Percentiles rank a stretch among this genome's conserved stretches.
Conservation (phyloP, 805 yeast genomes). For the Yarrowia porcina region DNA sequence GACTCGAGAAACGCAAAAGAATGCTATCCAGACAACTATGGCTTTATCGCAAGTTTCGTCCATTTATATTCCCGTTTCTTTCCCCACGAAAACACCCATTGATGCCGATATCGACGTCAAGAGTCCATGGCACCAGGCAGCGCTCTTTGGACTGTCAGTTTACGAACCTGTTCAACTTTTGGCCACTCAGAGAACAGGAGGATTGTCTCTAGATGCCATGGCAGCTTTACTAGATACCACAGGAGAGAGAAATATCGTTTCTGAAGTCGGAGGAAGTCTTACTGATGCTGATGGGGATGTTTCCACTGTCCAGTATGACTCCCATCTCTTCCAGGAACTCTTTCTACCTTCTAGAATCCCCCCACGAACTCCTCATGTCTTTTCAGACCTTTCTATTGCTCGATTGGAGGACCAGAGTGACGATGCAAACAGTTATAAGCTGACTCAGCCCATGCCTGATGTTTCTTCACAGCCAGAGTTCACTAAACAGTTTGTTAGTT, state of each 20-base stretch:
- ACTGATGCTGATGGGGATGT: neutral
- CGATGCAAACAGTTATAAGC: neutral
- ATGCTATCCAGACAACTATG: constrained; percentile 48
- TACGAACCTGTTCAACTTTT: constrained; percentile 48
- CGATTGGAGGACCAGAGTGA: constrained; percentile 21
- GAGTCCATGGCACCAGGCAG: constrained; percentile 47
- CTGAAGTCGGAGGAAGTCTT: neutral
- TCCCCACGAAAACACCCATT: constrained; percentile 30
- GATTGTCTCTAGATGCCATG: constrained; percentile 1
- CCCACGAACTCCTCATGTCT: constrained; percentile 29
- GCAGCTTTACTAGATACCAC: constrained; percentile 6
- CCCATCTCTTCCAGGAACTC: constrained; percentile 17
- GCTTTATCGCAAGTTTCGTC: constrained; percentile 50
- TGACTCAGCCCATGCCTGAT: constrained; percentile 5
- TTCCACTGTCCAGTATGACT: neutral
- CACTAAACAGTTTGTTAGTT: neutral
- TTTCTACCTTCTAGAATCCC: constrained; percentile 29
- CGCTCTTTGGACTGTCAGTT: constrained; percentile 40
- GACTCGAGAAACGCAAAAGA: constrained; percentile 33
- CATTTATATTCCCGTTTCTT: constrained; percentile 54
- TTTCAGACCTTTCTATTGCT: constrained; percentile 7
- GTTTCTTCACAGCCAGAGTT: constrained; percentile 14
- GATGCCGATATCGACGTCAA: constrained; percentile 29
- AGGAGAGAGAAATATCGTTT: constrained; percentile 2
- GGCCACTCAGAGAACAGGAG: constrained; percentile 31